Evolutionary conservation across 257 asterid species (phyloP).

Genomic region (Scutellaria baicalensis): DNA sequence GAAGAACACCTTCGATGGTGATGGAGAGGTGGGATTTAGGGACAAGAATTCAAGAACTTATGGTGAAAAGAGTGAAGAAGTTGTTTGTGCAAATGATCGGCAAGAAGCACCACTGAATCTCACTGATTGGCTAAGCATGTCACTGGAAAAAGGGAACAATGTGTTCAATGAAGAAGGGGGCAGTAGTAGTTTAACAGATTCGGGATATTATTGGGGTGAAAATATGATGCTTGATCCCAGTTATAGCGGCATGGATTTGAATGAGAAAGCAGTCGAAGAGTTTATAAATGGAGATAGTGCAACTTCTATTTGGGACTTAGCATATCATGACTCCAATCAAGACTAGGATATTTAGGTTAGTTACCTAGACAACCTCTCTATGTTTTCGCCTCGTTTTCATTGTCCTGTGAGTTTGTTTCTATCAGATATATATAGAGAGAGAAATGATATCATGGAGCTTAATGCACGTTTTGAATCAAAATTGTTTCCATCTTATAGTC

Average conservation of each 20-base stretch:
- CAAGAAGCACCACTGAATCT: not conserved
- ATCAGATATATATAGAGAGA: not conserved
- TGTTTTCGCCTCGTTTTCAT: not conserved
- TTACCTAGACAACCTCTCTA: not conserved
- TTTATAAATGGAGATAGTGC: constrained; percentile 13
- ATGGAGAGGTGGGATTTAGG: constrained; percentile 3
- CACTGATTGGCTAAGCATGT: constrained; percentile 19
- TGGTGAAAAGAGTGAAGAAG: constrained; percentile 2
- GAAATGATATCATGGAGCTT: not conserved
- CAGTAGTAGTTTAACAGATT: not conserved
- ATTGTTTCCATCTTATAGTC: not conserved
- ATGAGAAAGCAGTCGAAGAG: constrained; percentile 13
- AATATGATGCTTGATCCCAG: constrained; percentile 9
- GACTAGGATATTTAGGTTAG: not conserved
- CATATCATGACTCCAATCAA: constrained; percentile 11
- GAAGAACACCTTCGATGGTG: constrained; percentile 18
- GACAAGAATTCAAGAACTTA: constrained; percentile 28
- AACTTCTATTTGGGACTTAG: constrained; percentile 50
- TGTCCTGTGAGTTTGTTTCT: not conserved
- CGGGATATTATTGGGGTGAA: constrained; percentile 25
- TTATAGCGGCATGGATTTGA: constrained; percentile 1
- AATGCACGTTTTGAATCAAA: not conserved
- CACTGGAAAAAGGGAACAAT: not conserved
- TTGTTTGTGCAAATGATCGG: not conserved
- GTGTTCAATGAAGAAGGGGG: not conserved